Percentiles rank a stretch among this genome's conserved stretches.
Conservation (phyloP, 2,329 filamentous ascomycete species). For the Claviceps pazoutovae region DNA sequence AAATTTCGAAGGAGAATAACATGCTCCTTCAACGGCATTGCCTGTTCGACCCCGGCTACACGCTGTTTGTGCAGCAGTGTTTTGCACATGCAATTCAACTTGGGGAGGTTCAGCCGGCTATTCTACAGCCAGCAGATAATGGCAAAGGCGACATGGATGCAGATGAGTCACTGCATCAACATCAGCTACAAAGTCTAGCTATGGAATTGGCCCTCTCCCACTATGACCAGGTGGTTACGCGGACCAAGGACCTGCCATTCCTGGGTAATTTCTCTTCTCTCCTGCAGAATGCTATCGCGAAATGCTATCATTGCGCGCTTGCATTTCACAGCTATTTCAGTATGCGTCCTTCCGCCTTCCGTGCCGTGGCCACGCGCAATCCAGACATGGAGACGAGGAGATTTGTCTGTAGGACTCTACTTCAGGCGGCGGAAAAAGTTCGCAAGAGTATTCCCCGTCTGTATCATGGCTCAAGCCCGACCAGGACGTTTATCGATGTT, state of each 20-base stretch:
- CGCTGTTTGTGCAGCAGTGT: slow-evolving; percentile 49
- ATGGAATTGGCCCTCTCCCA: slow-evolving; percentile 48
- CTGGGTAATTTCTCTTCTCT: slow-evolving; percentile 42
- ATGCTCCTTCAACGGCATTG: slow-evolving; percentile 62
- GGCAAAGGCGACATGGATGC: not conserved
- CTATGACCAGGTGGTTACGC: slow-evolving; percentile 60
- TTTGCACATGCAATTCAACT: slow-evolving; percentile 41
- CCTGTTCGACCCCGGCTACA: slow-evolving; percentile 60
- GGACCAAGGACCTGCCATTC: slow-evolving; percentile 53
- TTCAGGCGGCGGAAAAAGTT: slow-evolving; percentile 38
- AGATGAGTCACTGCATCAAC: slow-evolving; percentile 9
- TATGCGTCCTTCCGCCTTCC: slow-evolving; percentile 40
- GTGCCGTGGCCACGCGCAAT: slow-evolving; percentile 50
- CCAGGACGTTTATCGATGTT: slow-evolving; percentile 2
- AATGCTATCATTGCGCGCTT: slow-evolving; percentile 39
- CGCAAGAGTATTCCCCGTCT: slow-evolving; percentile 30
- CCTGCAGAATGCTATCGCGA: slow-evolving; percentile 31
- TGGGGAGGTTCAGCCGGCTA: slow-evolving; percentile 15
- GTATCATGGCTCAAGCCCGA: slow-evolving; percentile 24
- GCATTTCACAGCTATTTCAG: slow-evolving; percentile 49
- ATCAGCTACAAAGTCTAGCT: slow-evolving; percentile 30
- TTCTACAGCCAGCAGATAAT: not conserved
- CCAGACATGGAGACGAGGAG: slow-evolving; percentile 41
- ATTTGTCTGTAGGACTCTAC: slow-evolving; percentile 35
- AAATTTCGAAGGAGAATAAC: slow-evolving; percentile 61